Base-by-base conservation (phyloP, 768 basidiomycete species). In the Leucogyrophana mollusca region DNA sequence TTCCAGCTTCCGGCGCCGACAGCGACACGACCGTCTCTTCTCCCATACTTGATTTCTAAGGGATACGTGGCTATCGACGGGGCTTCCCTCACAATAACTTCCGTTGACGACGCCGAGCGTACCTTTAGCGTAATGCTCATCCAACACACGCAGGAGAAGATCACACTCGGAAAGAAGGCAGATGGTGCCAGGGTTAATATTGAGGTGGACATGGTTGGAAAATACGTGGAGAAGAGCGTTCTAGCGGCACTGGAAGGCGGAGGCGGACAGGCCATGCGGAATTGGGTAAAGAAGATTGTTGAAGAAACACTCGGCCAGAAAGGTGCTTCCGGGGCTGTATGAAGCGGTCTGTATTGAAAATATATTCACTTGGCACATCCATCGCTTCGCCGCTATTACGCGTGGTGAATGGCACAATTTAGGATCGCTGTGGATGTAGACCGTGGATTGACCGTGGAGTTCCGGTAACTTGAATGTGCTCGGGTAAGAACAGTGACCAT, bases 51-150 rank as follows among this genome's bases (percentile, higher is more conserved):
- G 52, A 89, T 98, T 50, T 82, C 85, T 22, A 99, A 99, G 65
- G 96, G 96, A 45, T 99, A 93, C 66, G 76, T 98, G 50, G 82
- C 94, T 9, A 80, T 99, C 55, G 96, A 99, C 62, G 96, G 96
- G 14, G 80, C 94, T 7, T 96, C 94, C 5, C 76, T 99, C 35
- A 99, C 96, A 2, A 56, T 99, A 56, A 97, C 94, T 0, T 71
- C 71, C 23, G 92, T 98, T 24, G 67, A 83, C 66, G 82, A 87
- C 62, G 52, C 57, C 20, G 58, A 72, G 49, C 64, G 80, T 32
- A 79, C 70, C 34, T 95, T 98, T 59, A 83, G 85, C 25, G 78
- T 99, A 42, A 98, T 98, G 94, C 80, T 99, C 54, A 94, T 99
- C 67, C 81, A 81, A 56, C 94, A 98, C 67, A 94, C 92, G 9